Evolutionary conservation across 257 asterid species (phyloP).

Genomic region (Solanum appendiculatum): DNA sequence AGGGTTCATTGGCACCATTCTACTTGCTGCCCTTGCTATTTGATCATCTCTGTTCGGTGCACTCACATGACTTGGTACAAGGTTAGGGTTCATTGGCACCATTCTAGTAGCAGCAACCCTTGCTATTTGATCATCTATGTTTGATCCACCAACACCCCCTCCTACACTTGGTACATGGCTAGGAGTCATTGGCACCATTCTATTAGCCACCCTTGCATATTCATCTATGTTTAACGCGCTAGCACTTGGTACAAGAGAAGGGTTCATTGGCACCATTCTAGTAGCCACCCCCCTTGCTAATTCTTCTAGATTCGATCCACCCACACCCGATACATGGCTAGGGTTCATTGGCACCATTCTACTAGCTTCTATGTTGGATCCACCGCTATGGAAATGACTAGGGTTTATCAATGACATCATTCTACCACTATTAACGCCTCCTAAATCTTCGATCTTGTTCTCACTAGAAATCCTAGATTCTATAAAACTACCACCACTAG

Average conservation of each 20-base stretch:
- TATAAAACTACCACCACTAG: not conserved
- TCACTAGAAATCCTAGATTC: not conserved
- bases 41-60: not conserved
- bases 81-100: not conserved
- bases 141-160: not conserved
- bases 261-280: not conserved
- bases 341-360: not conserved
- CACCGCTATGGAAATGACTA: not conserved
- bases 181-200: not conserved
- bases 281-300: not conserved
- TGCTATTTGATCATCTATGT: not conserved
- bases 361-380: not conserved
- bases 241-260: not conserved
- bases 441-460: not conserved
- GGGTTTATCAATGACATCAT: not conserved
- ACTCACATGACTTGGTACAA: not conserved
- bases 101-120: not conserved
- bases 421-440: not conserved
- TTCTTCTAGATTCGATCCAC: not conserved
- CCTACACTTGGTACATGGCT: not conserved
- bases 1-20: not conserved
- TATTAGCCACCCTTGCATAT: not conserved
- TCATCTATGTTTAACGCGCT: not conserved
- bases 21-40: not conserved
- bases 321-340: not conserved